Conservation (phyloP, 2,329 filamentous ascomycete genomes). For the Fusarium brachygibbosum region DNA sequence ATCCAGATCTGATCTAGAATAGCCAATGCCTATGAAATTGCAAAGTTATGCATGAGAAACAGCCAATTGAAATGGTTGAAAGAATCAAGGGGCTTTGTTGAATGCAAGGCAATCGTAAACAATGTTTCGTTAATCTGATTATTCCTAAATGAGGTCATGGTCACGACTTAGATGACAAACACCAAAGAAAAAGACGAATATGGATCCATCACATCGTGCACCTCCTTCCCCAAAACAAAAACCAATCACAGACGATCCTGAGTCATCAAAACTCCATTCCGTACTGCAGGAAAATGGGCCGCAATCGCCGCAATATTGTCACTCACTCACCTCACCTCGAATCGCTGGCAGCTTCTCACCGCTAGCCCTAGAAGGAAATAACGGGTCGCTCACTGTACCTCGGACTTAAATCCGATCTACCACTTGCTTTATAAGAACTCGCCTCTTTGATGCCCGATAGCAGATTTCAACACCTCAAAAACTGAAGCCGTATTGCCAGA, state of each 20-base stretch:
- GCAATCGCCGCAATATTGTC: constrained; percentile 33
- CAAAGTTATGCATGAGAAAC: not conserved
- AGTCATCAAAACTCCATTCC: constrained; percentile 32
- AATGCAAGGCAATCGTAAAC: constrained; percentile 2
- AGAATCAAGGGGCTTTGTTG: constrained; percentile 3
- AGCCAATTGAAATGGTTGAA: constrained; percentile 23
- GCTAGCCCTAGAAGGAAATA: constrained; percentile 35
- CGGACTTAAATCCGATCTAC: constrained; percentile 33
- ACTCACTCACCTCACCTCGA: constrained; percentile 3
- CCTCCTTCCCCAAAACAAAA: not conserved
- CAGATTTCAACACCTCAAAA: constrained; percentile 1
- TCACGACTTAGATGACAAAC: constrained; percentile 18
- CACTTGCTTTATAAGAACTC: constrained; percentile 17
- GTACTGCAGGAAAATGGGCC: constrained; percentile 25
- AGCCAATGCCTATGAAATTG: constrained; percentile 15
- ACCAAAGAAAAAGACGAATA: constrained; percentile 18
- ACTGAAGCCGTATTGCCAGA: not conserved
- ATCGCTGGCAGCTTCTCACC: constrained; percentile 30
- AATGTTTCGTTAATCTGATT: constrained; percentile 13
- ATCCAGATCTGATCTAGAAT: constrained; percentile 21
- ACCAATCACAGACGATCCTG: constrained; percentile 37
- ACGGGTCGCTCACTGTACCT: constrained; percentile 17
- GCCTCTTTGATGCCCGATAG: constrained; percentile 23
- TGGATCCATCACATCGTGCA: constrained; percentile 12
- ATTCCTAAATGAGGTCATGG: constrained; percentile 31